A percentile compares a stretch with the other conserved stretches of the same genome.
Evolutionary conservation across 768 basidiomycete species (phyloP).

Genomic region (Hygrocybe punicea): DNA sequence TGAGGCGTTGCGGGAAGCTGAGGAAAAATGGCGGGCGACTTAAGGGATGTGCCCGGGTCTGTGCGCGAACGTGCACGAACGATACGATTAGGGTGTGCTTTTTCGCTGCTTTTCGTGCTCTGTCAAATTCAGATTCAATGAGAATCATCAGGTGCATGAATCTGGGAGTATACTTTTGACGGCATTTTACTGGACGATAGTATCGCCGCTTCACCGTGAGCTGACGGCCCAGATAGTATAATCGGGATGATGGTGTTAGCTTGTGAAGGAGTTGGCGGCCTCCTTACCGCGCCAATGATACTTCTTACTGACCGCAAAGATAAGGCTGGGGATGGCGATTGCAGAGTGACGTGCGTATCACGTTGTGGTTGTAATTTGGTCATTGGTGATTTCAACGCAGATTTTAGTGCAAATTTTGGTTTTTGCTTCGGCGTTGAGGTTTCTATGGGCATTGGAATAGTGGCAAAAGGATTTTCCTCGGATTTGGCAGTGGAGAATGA

Average conservation of each 20-base stretch:
- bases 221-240: neutral
- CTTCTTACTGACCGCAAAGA: slow-evolving; percentile 30
- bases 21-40: neutral
- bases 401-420: slow-evolving; percentile 37
- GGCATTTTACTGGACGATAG: slow-evolving; percentile 15
- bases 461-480: neutral
- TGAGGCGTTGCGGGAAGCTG: slow-evolving; percentile 9
- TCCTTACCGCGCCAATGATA: slow-evolving; percentile 8
- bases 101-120: slow-evolving; percentile 9
- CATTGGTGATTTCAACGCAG: slow-evolving; percentile 38
- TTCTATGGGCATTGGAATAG: slow-evolving; percentile 15
- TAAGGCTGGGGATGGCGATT: slow-evolving; percentile 16
- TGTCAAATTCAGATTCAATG: slow-evolving; percentile 1
- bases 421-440: slow-evolving; percentile 32
- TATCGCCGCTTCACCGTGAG: neutral
- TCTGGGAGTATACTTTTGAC: slow-evolving; percentile 16
- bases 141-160: neutral
- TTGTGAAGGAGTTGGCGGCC: slow-evolving; percentile 1
- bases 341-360: slow-evolving; percentile 3
- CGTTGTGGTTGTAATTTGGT: slow-evolving; percentile 21
- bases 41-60: slow-evolving; percentile 30
- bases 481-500: neutral
- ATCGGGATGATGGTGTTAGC: neutral
- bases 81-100: neutral
- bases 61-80: slow-evolving; percentile 32